Base-by-base conservation (phyloP, 2,329 filamentous ascomycete species). In the Davidsoniella neocaledoniae region DNA sequence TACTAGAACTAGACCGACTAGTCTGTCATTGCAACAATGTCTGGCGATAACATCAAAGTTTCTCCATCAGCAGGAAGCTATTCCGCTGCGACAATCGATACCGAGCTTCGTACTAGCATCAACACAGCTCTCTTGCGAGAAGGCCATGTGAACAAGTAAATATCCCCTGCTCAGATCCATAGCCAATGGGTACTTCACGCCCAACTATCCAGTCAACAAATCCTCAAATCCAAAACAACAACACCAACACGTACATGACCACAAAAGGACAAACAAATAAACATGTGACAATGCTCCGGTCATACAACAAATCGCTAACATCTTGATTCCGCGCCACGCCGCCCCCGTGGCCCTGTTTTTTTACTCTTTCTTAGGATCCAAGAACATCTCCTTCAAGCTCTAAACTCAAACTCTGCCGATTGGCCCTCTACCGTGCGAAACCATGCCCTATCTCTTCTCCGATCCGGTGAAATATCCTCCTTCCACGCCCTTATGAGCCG, bases 21-120 rank as follows among this genome's bases (percentile, higher is more conserved):
- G 17, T 12, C 14, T 12, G 16, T 43, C 5, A 9, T 33, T 33
- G 29, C 43, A 12, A 46, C 21, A 43, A 54, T 54, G 53, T 38
- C 51, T 17, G 48, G 52, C 49, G 48, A 54, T 36, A 49, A 59
- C 48, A 65, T 72, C 36, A 78, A 78, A 59, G 73, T 81, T 45
- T 73, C 77, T 12, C 63, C 72, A 5, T 71, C 73, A 29, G 74
- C 74, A n/a, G 68, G 75, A 2, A 72, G 68, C 56, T 77, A 81
- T 62, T 74, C 75, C 14, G 65, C 73, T 46, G 74, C 74, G 5
- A 81, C 74, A 7, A 68, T 76, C 51, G 77, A 81, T 56, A 68
- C 72, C 5, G 77, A 81, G 52, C 62, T 81, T 51, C 68, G 77
- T 19, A 79, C 76, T 2, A 70, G 79, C 56, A 76, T 81, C 57